Evolutionary conservation across 2,329 filamentous ascomycete species (phyloP).

Genomic region (Penicillium sp.): DNA sequence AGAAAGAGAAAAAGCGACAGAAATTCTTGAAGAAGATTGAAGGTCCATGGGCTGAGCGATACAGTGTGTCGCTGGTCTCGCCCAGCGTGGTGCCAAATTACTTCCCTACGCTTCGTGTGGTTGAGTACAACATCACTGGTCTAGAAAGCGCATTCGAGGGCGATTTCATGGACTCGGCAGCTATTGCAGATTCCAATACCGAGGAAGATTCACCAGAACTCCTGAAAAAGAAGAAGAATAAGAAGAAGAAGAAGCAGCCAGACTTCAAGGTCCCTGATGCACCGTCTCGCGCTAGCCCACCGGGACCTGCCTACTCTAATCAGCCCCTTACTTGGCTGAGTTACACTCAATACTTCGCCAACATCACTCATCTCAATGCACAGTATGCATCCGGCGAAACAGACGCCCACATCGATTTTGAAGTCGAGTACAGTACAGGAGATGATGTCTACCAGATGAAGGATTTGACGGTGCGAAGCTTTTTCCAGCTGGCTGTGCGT

Average conservation of each 20-base stretch:
- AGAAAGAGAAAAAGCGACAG: slow-evolving; percentile 49
- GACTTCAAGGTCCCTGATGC: slow-evolving; percentile 67
- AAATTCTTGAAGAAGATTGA: slow-evolving; percentile 69
- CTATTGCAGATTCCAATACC: background rate
- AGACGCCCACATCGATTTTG: slow-evolving; percentile 62
- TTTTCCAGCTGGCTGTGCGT: slow-evolving; percentile 74
- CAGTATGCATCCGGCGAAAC: slow-evolving; percentile 60
- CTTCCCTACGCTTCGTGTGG: slow-evolving; percentile 84
- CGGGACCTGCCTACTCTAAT: slow-evolving; percentile 86
- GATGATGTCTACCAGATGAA: slow-evolving; percentile 73
- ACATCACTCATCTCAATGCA: slow-evolving; percentile 87
- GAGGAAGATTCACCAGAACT: background rate
- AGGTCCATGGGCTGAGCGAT: slow-evolving; percentile 81
- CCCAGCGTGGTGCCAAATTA: slow-evolving; percentile 92
- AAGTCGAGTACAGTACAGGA: slow-evolving; percentile 83
- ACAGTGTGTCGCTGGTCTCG: slow-evolving; percentile 75
- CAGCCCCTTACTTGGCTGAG: slow-evolving; percentile 77
- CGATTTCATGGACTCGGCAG: slow-evolving; percentile 14
- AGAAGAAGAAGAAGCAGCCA: slow-evolving; percentile 41
- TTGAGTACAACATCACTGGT: slow-evolving; percentile 89
- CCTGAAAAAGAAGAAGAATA: slow-evolving; percentile 42
- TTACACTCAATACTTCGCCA: slow-evolving; percentile 91
- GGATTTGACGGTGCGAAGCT: slow-evolving; percentile 82
- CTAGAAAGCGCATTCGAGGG: slow-evolving; percentile 57
- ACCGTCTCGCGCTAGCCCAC: slow-evolving; percentile 70